Conservation (phyloP, 495 filamentous ascomycete genomes). For the Neurospora pannonica region DNA sequence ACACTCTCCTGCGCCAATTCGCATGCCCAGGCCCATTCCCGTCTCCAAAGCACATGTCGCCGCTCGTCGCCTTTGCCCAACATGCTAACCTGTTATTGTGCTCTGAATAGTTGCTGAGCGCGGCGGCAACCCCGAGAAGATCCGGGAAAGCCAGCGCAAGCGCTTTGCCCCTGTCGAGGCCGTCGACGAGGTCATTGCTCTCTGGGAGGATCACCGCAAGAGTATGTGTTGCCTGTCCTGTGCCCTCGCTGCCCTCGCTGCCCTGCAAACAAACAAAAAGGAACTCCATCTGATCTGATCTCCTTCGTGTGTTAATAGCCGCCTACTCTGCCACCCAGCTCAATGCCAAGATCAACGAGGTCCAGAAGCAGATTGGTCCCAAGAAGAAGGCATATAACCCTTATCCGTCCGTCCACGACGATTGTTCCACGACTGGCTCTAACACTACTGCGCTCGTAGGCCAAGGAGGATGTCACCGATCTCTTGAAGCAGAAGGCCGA, state of each 20-base stretch:
- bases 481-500: constrained; percentile 64
- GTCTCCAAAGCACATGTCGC: background rate
- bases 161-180: constrained; percentile 68
- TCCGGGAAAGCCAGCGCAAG: constrained; percentile 79
- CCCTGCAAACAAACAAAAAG: background rate
- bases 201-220: constrained; percentile 79
- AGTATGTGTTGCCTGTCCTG: constrained; percentile 42
- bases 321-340: constrained; percentile 73
- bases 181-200: constrained; percentile 81
- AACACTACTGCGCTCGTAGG: constrained; percentile 33
- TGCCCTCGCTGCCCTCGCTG: background rate
- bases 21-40: background rate
- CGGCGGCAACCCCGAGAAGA: constrained; percentile 79
- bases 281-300: background rate
- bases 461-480: constrained; percentile 82
- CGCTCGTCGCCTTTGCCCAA: background rate
- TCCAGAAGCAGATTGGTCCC: constrained; percentile 79
- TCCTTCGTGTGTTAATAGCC: constrained; percentile 2
- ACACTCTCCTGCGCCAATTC: background rate
- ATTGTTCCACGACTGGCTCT: background rate
- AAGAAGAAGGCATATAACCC: constrained; percentile 73
- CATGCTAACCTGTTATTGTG: constrained; percentile 56
- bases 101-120: constrained; percentile 64
- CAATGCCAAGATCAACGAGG: constrained; percentile 70
- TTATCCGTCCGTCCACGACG: background rate